Evolutionary conservation across 257 asterid genomes (phyloP).

Genomic region (Cinchona pubescens): DNA sequence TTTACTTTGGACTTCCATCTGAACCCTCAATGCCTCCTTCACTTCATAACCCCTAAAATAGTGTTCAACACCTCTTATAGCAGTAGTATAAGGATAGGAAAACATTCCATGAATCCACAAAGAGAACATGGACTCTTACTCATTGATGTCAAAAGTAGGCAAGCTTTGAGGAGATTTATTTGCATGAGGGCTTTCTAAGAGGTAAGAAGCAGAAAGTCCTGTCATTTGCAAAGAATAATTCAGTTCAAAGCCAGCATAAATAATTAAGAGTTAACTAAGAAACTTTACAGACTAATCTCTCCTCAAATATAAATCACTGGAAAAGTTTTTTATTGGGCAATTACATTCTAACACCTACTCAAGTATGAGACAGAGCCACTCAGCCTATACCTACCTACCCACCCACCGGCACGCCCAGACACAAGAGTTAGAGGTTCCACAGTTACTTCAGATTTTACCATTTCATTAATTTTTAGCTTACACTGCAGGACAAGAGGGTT

Average conservation of each 20-base stretch:
- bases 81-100: constrained; percentile 5
- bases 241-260: neutral
- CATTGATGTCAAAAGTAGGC: constrained; percentile 60
- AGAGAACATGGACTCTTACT: constrained; percentile 45
- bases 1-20: constrained; percentile 92
- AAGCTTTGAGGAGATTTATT: constrained; percentile 54
- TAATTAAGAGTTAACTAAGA: neutral
- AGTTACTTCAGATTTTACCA: neutral
- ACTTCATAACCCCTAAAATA: constrained; percentile 76
- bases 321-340: neutral
- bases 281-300: neutral
- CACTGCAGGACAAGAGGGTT: neutral
- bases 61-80: constrained; percentile 17
- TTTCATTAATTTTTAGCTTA: neutral
- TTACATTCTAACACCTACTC: neutral
- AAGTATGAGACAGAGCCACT: neutral
- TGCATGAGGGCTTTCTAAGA: constrained; percentile 59
- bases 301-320: neutral
- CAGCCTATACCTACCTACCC: neutral
- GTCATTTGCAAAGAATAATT: constrained; percentile 29
- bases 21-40: constrained; percentile 88
- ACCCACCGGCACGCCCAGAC: neutral
- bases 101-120: neutral
- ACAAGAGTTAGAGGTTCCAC: neutral
- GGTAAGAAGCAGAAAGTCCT: constrained; percentile 53